A percentile compares a stretch with the other conserved stretches of the same genome.
phyloP scores from a whole-genome alignment of 805 yeast genomes.

The Saccharomyces eubayanus region DNA sequence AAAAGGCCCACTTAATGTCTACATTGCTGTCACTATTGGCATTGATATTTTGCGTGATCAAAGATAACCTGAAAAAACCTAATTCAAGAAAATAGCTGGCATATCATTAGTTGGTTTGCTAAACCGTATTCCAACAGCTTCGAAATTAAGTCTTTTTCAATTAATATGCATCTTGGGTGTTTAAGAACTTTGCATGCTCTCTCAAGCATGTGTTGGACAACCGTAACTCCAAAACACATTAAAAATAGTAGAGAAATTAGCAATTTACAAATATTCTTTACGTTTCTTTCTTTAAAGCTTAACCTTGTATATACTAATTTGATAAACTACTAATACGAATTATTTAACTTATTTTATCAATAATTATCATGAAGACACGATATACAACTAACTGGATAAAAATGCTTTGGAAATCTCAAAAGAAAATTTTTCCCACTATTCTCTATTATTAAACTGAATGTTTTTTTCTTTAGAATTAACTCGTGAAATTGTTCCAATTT shows the following conservation, averaged over 20 bases:
- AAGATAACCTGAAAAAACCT: slow-evolving; percentile 6
- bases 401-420: too few species aligned
- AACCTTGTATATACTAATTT: neutral
- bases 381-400: too few species aligned
- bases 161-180: neutral
- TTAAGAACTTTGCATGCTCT: neutral
- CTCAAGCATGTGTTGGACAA: neutral
- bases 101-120: neutral
- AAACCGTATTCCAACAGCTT: too few species aligned
- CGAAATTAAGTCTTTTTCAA: neutral
- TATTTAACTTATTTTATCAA: too few species aligned
- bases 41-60: slow-evolving; percentile 4
- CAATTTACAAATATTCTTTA: neutral
- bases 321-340: neutral
- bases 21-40: slow-evolving; percentile 7
- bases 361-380: too few species aligned
- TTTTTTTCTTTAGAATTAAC: neutral
- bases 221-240: neutral
- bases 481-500: neutral
- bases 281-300: neutral
- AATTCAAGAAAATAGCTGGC: neutral
- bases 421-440: neutral
- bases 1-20: slow-evolving; percentile 8
- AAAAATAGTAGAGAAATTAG: too few species aligned
- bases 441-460: neutral